Percentiles rank a stretch among this genome's conserved stretches.
Evolutionary conservation across 2,329 filamentous ascomycete genomes (phyloP).

Genomic region (Raffaelea albimanens): DNA sequence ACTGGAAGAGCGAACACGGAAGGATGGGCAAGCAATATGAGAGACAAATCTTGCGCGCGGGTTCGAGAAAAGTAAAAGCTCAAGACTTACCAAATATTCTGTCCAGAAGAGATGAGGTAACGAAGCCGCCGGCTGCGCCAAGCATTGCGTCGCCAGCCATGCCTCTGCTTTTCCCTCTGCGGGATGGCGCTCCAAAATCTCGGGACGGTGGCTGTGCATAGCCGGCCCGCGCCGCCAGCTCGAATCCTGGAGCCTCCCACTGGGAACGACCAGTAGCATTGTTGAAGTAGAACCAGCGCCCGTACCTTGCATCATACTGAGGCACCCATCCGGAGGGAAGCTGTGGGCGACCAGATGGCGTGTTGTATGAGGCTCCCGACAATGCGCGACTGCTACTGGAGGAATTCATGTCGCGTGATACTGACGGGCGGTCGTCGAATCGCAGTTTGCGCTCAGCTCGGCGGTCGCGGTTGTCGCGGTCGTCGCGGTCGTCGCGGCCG

Average conservation of each 20-base stretch:
- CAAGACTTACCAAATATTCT: background rate
- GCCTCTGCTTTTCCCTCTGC: background rate
- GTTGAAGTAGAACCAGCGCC: constrained; percentile 50
- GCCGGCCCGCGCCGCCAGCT: background rate
- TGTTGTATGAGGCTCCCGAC: constrained; percentile 8
- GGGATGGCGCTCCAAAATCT: background rate
- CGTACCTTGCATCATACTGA: constrained; percentile 43
- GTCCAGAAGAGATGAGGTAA: constrained; percentile 5
- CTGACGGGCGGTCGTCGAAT: background rate
- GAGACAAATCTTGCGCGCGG: no score
- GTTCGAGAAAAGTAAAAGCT: no score
- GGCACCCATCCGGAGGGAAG: constrained; percentile 44
- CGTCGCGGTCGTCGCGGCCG: background rate
- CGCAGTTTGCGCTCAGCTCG: no score
- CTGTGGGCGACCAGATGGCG: constrained; percentile 27
- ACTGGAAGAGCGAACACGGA: no score
- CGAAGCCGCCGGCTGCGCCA: constrained; percentile 7
- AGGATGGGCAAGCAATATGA: no score
- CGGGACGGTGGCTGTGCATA: background rate
- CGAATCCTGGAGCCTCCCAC: constrained; percentile 37
- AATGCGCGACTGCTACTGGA: no score
- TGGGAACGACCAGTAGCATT: constrained; percentile 44
- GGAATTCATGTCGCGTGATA: no score
- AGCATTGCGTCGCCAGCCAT: constrained; percentile 1
- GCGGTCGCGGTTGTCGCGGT: background rate